phyloP scores from a whole-genome alignment of 129 eudicot species.

The Erigeron canadensis region DNA sequence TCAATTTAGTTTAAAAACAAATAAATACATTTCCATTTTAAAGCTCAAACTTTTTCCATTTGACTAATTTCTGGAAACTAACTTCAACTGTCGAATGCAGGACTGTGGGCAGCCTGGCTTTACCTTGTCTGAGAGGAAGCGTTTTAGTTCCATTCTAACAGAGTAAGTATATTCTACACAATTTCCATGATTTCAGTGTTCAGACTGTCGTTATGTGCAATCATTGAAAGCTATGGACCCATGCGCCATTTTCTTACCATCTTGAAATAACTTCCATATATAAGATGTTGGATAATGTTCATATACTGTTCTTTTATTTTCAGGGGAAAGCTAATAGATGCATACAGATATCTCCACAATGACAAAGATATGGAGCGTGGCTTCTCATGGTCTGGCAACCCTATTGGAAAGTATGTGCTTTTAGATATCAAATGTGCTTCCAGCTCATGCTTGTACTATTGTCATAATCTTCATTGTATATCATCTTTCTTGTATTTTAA shows the following conservation, averaged over 20 bases:
- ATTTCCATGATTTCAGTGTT: conserved; percentile 1
- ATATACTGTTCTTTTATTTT: background rate
- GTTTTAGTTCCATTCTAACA: conserved; percentile 74
- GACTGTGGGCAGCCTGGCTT: conserved; percentile 99
- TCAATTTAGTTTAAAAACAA: background rate
- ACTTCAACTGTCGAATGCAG: conserved; percentile 39
- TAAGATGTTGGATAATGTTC: background rate
- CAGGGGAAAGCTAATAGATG: conserved; percentile 90
- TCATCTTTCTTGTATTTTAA: background rate
- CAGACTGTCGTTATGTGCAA: background rate
- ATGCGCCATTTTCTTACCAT: background rate
- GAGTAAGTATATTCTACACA: conserved; percentile 49
- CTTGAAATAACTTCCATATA: background rate
- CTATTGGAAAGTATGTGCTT: conserved; percentile 75
- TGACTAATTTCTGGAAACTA: conserved; percentile 1
- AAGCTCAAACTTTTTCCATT: background rate
- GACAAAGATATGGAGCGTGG: conserved; percentile 87
- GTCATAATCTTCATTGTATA: background rate
- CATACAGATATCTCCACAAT: conserved; percentile 69
- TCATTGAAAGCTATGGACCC: background rate
- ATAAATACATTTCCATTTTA: background rate
- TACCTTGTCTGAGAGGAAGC: conserved; percentile 82
- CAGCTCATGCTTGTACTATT: background rate
- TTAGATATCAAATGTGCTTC: conserved; percentile 4
- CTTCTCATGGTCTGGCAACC: conserved; percentile 97